A percentile compares a stretch with the other conserved stretches of the same genome.
These are phyloP conservation scores for Penicillium thymicola DNA, from an alignment of 2,329 filamentous ascomycete genomes.

Conservation along the genomic window DNA sequence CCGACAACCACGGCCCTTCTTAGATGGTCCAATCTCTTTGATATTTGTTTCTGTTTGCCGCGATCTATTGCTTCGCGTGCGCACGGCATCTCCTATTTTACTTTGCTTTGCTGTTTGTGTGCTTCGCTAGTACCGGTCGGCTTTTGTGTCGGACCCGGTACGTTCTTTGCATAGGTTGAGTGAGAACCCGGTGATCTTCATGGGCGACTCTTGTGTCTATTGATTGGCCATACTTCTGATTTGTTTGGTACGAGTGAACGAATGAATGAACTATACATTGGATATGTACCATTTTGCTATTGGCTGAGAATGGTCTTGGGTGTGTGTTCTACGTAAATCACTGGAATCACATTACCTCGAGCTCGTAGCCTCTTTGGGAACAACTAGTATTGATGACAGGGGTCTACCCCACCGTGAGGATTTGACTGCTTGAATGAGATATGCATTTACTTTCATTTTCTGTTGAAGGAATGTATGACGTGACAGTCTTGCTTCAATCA, in stretches of 20 bases:
- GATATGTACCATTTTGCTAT: background rate
- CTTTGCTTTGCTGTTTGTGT: background rate
- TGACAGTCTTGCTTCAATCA: background rate
- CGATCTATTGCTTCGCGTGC: background rate
- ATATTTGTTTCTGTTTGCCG: background rate
- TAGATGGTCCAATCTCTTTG: slow-evolving; percentile 17
- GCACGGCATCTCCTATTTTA: background rate
- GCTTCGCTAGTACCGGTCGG: background rate
- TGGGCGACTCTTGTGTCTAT: background rate
- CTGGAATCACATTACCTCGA: background rate
- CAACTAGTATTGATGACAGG: background rate
- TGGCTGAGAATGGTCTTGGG: background rate
- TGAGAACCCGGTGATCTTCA: background rate
- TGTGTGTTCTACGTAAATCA: background rate
- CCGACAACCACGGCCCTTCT: slow-evolving; percentile 8
- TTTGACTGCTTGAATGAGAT: background rate
- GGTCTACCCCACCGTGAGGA: background rate
- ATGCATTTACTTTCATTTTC: background rate
- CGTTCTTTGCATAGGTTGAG: background rate
- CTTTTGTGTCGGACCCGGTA: background rate
- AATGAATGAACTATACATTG: slow-evolving; percentile 34
- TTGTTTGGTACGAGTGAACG: slow-evolving; percentile 34
- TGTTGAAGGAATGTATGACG: background rate
- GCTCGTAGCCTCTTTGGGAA: background rate
- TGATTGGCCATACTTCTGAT: slow-evolving; percentile 15